Evolutionary conservation across 148 eudicot species (phyloP), one percentile per base, ranked within the genome.

Genomic region (Polygonum aviculare): DNA sequence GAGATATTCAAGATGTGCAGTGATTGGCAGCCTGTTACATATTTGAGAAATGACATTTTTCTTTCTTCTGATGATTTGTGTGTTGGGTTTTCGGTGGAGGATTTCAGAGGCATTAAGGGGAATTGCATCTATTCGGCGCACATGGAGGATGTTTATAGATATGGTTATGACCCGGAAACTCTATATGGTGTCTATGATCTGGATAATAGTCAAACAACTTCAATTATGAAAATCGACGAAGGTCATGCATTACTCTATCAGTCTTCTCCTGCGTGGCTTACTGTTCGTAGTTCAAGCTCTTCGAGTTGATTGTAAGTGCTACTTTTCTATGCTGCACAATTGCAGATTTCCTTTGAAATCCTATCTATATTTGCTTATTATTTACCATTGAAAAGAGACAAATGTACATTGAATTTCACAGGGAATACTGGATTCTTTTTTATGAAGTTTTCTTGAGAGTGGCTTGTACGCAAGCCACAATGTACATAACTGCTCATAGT

Each of bases 201-300:
- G 49, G 76, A 74, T 67, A 40, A 79, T 6, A n/a, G 31, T 50
- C 4, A 19, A 3, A 48, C 12, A 10, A 76, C 41, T 67, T 73
- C 48, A 3, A 19, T 44, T 3, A 60, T 79, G 69, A 77, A 59
- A 18, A 33, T 12, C 5, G 15, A 2, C 52, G 74, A 62, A 18
- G 74, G 67, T 33, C 62, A 12, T 74, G 72, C 77, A 3, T 48
- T 6, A 41, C 9, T 78, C 15, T 79, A 74, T 63, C 74, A 77
- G 81, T 77, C 77, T 5, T 74, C 81, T 36, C 81, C 81, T 22
- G 0, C 18, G 67, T 79, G 81, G 81, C 21, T 57, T 7, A 57
- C 21, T 8, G 63, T 57, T 57, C 33, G 9, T 57, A 57, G 31
- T 7, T 57, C 44, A 76, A 33, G 63, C 8, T 57, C 63, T 57